Conservation (phyloP, 352 stramenopile genomes). For the Globisporangium irregulare region DNA sequence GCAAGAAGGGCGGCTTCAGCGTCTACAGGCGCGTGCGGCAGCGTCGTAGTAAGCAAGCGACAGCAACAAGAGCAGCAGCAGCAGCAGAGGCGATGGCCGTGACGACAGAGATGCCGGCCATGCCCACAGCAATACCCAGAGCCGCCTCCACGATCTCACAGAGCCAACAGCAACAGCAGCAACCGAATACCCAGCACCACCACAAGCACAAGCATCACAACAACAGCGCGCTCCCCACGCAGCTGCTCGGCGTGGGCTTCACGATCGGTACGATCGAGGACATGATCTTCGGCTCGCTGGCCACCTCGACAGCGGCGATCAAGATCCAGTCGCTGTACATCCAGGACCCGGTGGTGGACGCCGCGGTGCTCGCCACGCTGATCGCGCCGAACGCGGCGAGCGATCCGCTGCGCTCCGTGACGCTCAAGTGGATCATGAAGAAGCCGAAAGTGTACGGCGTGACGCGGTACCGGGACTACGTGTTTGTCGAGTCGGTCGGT, state of each 20-base stretch:
- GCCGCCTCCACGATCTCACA: not conserved
- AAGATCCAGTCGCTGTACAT: constrained; percentile 25
- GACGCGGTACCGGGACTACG: constrained; percentile 20
- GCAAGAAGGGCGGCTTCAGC: constrained; percentile 15
- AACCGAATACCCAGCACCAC: not conserved
- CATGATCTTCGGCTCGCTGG: constrained; percentile 22
- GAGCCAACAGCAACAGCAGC: not conserved
- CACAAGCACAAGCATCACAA: not conserved
- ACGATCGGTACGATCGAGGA: constrained; percentile 23
- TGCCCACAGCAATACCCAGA: not conserved
- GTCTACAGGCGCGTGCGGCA: constrained; percentile 18
- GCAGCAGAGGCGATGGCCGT: not conserved
- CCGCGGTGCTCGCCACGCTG: constrained; percentile 18
- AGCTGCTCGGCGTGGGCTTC: constrained; percentile 28
- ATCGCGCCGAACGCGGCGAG: constrained; percentile 3
- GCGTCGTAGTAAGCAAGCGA: constrained; percentile 1
- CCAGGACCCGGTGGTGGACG: constrained; percentile 23
- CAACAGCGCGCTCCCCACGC: constrained; percentile 8
- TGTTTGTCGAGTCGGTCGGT: constrained; percentile 27
- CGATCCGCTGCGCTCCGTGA: constrained; percentile 21
- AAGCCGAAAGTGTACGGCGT: constrained; percentile 21
- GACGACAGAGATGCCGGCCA: not conserved
- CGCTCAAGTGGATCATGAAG: constrained; percentile 26
- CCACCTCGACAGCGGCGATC: constrained; percentile 18
- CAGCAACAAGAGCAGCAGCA: not conserved